Evolutionary conservation across 2,329 filamentous ascomycete species (phyloP), one percentile per base, ranked within the genome.

Genomic region (Fusarium scirpi): DNA sequence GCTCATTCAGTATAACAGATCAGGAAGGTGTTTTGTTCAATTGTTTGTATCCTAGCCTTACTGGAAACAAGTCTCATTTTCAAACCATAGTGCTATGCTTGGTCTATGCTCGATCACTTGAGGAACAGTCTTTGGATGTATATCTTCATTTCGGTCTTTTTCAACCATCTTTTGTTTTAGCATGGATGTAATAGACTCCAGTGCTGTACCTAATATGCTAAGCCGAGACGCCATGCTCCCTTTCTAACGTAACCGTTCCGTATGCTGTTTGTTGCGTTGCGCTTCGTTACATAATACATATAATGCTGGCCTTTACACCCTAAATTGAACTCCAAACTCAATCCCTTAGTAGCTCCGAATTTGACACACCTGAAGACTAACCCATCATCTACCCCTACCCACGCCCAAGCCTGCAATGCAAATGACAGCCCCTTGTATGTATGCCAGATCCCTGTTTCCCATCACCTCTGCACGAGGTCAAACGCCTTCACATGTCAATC

Each of bases 201-300:
- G 41, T 49, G 30, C 43, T 38, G n/a, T 13, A 32, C 41, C 55
- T 48, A 52, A 48, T 32, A 67, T 70, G 45, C 62, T 64, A 29
- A 70, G 55, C 67, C 67, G 13, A 59, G 38, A 64, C 67, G 67
- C 67, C 67, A 56, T 70, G 57, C 58, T 67, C 51, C 49, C 54
- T 47, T 30, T 70, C 67, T 70, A 70, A 65, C 62, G 47, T 53
- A 49, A 48, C 67, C 62, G 25, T 62, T 47, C 66, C 66, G 44
- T 67, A 70, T 61, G 62, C 62, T 65, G 44, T 62, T 62, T 41
- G 52, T 70, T 58, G 56, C 27, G 34, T 58, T 58, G 29, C 52
- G 53, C n/a, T 59, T 47, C 54, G 57, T 70, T 70, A 70, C 47
- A 57, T 67, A 62, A 66, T 70, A 70, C 62, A 70, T 27, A 41